Conservation (phyloP, 441 rosid genomes). For the Mallotus japonicus region DNA sequence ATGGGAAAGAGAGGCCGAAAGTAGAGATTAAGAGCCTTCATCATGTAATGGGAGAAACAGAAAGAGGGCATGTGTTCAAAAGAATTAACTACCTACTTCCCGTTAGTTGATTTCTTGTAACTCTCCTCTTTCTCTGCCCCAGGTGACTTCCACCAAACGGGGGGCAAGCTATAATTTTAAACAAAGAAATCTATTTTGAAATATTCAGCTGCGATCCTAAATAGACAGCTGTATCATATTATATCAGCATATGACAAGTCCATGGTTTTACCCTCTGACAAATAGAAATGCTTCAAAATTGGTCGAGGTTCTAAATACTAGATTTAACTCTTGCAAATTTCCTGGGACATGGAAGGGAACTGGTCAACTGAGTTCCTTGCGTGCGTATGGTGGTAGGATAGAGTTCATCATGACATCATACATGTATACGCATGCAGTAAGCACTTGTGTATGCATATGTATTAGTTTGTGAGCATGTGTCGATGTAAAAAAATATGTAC, state of each 20-base stretch:
- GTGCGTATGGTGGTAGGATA: too few species aligned
- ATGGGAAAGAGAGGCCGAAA: not conserved
- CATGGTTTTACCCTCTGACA: not conserved
- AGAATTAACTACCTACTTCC: not conserved
- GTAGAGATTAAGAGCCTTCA: not conserved
- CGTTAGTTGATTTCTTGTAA: not conserved
- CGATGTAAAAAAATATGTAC: not conserved
- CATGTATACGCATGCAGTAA: not conserved
- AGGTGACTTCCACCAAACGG: not conserved
- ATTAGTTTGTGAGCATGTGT: not conserved
- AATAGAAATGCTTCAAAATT: not conserved
- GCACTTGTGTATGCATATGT: not conserved
- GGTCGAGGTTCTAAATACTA: not conserved
- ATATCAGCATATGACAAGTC: not conserved
- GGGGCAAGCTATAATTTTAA: not conserved
- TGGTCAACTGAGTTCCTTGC: too few species aligned
- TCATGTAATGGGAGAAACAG: not conserved
- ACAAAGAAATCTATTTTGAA: not conserved
- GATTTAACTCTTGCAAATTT: not conserved
- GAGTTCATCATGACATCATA: not conserved
- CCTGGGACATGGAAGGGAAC: not conserved
- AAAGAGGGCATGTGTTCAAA: not conserved
- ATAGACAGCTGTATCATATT: not conserved
- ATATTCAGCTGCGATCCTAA: slow-evolving; percentile 1
- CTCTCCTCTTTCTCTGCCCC: not conserved